Percentiles rank a stretch among this genome's conserved stretches.
Conservation (phyloP, 2,329 filamentous ascomycete species). For the Cryoendolithus antarcticus region DNA sequence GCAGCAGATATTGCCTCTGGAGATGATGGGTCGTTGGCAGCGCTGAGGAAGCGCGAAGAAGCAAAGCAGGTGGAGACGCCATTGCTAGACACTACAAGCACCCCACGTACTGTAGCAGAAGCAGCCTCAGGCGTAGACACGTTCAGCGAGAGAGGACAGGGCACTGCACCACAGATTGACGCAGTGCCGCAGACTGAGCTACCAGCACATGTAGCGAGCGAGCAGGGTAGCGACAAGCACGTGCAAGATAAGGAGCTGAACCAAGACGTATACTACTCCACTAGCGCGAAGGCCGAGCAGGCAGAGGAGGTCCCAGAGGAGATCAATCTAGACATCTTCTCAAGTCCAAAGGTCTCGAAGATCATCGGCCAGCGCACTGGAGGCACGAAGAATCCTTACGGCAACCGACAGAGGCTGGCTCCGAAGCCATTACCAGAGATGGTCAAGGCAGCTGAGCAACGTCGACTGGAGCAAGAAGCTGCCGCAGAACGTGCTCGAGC, state of each 20-base stretch:
- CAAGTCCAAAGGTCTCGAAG: constrained; percentile 45
- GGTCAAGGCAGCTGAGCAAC: constrained; percentile 17
- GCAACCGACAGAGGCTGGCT: constrained; percentile 16
- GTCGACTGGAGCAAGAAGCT: constrained; percentile 10
- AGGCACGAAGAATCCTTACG: constrained; percentile 27
- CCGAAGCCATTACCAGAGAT: constrained; percentile 23
- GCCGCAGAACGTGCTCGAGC: constrained; percentile 1
- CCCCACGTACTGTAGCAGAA: not conserved
- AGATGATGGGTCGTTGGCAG: constrained; percentile 26
- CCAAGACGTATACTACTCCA: constrained; percentile 41
- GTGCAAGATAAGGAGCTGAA: constrained; percentile 36
- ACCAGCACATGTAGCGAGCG: constrained; percentile 37
- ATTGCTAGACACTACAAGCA: no score
- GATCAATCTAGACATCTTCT: constrained; percentile 49
- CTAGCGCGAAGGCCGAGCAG: constrained; percentile 3
- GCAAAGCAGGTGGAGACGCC: constrained; percentile 36
- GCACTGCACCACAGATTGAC: constrained; percentile 36
- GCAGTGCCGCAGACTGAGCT: constrained; percentile 44
- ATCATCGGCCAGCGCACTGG: constrained; percentile 32
- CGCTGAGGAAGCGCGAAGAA: constrained; percentile 18
- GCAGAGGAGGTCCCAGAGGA: constrained; percentile 41
- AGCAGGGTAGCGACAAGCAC: constrained; percentile 31
- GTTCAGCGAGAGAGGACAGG: constrained; percentile 41
- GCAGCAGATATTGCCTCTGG: constrained; percentile 17
- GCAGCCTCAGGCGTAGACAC: constrained; percentile 29